Percentiles rank a stretch among this genome's conserved stretches.
Conservation (phyloP, 2,329 filamentous ascomycete genomes). For the Raffaelea albimanens region DNA sequence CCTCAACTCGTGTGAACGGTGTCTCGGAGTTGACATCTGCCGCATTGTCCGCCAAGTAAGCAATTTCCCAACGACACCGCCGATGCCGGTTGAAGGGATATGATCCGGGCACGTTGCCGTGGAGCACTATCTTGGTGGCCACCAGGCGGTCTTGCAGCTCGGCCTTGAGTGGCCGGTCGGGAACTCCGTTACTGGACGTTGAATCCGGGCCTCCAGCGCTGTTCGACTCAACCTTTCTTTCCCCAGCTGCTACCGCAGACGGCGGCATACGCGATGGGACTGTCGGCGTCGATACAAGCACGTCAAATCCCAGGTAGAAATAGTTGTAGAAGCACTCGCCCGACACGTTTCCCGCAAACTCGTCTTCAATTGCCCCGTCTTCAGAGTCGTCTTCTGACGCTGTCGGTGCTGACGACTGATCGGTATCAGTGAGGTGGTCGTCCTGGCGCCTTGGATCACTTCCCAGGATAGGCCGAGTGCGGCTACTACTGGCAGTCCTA, state of each 20-base stretch:
- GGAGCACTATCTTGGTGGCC: slow-evolving; percentile 84
- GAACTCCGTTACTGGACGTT: slow-evolving; percentile 5
- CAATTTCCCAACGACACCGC: slow-evolving; percentile 76
- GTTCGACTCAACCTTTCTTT: slow-evolving; percentile 1
- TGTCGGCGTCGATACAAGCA: slow-evolving; percentile 74
- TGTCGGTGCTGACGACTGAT: slow-evolving; percentile 65
- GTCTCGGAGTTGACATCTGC: slow-evolving; percentile 63
- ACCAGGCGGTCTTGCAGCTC: slow-evolving; percentile 57
- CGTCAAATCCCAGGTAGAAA: slow-evolving; percentile 89
- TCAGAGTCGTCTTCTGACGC: slow-evolving; percentile 61
- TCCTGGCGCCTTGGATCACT: slow-evolving; percentile 33
- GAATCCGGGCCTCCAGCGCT: slow-evolving; percentile 12
- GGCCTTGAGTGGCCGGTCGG: slow-evolving; percentile 27
- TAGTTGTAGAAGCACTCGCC: slow-evolving; percentile 94
- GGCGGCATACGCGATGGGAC: slow-evolving; percentile 56
- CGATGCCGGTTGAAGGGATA: slow-evolving; percentile 95
- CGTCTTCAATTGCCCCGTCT: slow-evolving; percentile 47
- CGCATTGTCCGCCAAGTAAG: slow-evolving; percentile 35
- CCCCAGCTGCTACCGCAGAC: slow-evolving; percentile 19
- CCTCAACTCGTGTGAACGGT: slow-evolving; percentile 63
- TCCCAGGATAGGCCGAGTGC: slow-evolving; percentile 32
- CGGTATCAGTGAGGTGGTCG: slow-evolving; percentile 55
- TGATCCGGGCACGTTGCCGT: slow-evolving; percentile 89
- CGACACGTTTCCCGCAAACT: slow-evolving; percentile 40
- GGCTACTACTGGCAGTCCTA: slow-evolving; percentile 41